Percentiles rank a stretch among this genome's conserved stretches.
Conservation (phyloP, 2,329 filamentous ascomycete species). For the Scedosporium aurantiacum region DNA sequence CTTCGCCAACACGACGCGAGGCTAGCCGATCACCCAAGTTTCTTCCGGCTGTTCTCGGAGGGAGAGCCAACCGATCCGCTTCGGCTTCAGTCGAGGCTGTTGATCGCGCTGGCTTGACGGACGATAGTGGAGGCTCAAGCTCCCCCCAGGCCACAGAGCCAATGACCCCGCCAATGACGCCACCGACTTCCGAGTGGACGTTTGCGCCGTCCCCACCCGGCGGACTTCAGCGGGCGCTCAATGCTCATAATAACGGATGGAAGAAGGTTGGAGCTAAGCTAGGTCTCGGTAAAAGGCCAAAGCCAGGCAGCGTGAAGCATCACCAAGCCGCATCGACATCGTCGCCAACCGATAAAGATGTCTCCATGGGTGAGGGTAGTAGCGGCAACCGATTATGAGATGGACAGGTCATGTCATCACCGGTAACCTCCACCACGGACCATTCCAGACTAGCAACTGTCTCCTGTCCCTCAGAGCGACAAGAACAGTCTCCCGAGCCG, state of each 20-base stretch:
- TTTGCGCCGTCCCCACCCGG: slow-evolving; percentile 37
- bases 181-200: slow-evolving; percentile 49
- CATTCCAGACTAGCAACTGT: slow-evolving; percentile 12
- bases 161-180: slow-evolving; percentile 65
- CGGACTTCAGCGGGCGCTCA: slow-evolving; percentile 42
- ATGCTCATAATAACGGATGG: slow-evolving; percentile 47
- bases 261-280: slow-evolving; percentile 54
- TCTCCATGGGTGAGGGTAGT: slow-evolving; percentile 22
- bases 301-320: not conserved
- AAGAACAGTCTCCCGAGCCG: slow-evolving; percentile 12
- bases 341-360: slow-evolving; percentile 21
- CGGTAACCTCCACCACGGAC: slow-evolving; percentile 21
- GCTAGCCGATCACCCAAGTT: slow-evolving; percentile 34
- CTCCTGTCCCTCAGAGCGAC: not conserved
- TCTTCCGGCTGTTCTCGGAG: slow-evolving; percentile 26
- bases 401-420: slow-evolving; percentile 44
- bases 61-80: slow-evolving; percentile 27
- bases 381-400: slow-evolving; percentile 39
- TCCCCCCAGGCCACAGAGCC: slow-evolving; percentile 47
- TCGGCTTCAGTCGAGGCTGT: slow-evolving; percentile 34
- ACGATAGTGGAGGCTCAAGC: slow-evolving; percentile 54
- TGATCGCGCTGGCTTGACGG: slow-evolving; percentile 43
- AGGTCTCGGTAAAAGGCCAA: slow-evolving; percentile 26
- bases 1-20: slow-evolving; percentile 22
- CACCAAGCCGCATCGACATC: slow-evolving; percentile 31